These are phyloP conservation scores for Jimgerdemannia flammicorona DNA, from an alignment of 192 early-diverging fungal species.

Conservation along the genomic window DNA sequence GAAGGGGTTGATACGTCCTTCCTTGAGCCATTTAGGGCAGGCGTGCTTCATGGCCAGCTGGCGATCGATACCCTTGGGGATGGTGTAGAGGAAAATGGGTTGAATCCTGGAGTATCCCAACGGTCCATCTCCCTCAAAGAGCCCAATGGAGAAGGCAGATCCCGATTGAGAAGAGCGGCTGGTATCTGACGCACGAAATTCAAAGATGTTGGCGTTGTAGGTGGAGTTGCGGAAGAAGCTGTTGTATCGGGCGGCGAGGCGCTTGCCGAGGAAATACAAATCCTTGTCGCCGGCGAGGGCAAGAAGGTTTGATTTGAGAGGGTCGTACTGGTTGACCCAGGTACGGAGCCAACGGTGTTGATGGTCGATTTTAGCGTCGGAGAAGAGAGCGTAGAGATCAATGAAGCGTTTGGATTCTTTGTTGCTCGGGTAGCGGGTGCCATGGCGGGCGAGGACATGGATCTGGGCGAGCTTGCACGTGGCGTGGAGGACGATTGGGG, in stretches of 20 bases:
- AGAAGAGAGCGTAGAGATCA: background rate
- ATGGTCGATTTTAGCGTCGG: background rate
- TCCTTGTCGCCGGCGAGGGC: slow-evolving; percentile 2
- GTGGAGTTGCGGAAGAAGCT: background rate
- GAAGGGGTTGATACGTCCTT: background rate
- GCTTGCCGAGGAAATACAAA: slow-evolving; percentile 7
- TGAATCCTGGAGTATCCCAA: slow-evolving; percentile 3
- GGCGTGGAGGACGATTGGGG: background rate
- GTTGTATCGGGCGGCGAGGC: slow-evolving; percentile 1
- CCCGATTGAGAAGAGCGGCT: slow-evolving; percentile 11
- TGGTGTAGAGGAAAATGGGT: background rate
- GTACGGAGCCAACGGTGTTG: slow-evolving; percentile 2
- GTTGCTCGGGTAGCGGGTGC: slow-evolving; percentile 11
- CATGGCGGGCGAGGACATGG: slow-evolving; percentile 10
- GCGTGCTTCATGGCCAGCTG: slow-evolving; percentile 6
- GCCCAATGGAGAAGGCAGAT: slow-evolving; percentile 11
- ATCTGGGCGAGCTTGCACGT: slow-evolving; percentile 3
- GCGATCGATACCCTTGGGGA: slow-evolving; percentile 6
- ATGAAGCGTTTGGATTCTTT: slow-evolving; percentile 2
- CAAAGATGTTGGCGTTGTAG: slow-evolving; percentile 3
- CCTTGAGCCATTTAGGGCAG: slow-evolving; percentile 7
- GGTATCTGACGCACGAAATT: background rate
- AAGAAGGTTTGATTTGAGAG: background rate
- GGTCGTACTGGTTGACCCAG: background rate
- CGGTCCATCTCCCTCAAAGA: slow-evolving; percentile 6